A percentile compares a stretch with the other conserved stretches of the same genome.
Evolutionary conservation across 2,329 filamentous ascomycete genomes (phyloP).

Genomic region (Colletotrichum noveboracense): DNA sequence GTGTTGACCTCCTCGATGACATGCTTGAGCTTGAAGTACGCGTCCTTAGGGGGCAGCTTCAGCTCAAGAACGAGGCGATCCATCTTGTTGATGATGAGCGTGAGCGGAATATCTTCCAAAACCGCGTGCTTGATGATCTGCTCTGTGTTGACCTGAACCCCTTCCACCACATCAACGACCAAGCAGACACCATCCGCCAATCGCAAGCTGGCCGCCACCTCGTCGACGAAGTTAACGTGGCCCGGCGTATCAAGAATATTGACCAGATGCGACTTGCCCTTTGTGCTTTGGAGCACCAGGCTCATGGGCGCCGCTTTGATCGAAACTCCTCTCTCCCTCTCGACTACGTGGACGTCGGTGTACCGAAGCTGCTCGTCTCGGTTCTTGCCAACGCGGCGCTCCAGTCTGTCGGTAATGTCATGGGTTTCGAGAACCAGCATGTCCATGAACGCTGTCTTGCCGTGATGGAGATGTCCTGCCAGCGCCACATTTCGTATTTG

Average conservation of each 20-base stretch:
- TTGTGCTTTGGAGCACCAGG: conserved; percentile 83
- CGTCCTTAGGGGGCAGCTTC: conserved; percentile 91
- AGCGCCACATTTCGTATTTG: conserved; percentile 93
- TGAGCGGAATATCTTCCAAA: conserved; percentile 86
- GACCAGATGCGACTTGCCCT: conserved; percentile 92
- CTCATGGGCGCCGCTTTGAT: conserved; percentile 96
- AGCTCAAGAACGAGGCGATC: conserved; percentile 93
- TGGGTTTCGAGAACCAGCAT: conserved; percentile 98
- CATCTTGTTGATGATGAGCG: conserved; percentile 95
- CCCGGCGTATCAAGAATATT: conserved; percentile 97
- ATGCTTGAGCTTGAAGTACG: conserved; percentile 98
- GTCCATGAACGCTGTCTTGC: conserved; percentile 98
- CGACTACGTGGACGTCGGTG: conserved; percentile 88
- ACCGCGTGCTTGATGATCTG: conserved; percentile 97
- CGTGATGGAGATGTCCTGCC: conserved; percentile 93
- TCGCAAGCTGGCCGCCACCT: conserved; percentile 87
- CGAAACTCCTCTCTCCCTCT: conserved; percentile 88
- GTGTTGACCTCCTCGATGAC: conserved; percentile 99
- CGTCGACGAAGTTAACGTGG: conserved; percentile 98
- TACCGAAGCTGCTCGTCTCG: conserved; percentile 92
- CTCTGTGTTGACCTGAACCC: conserved; percentile 98
- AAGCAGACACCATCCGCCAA: conserved; percentile 91
- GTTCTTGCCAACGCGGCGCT: conserved; percentile 81
- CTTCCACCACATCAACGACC: conserved; percentile 95
- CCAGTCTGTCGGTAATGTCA: conserved; percentile 78